Conservation (phyloP, 805 yeast species). For the Starmerella vitae region DNA sequence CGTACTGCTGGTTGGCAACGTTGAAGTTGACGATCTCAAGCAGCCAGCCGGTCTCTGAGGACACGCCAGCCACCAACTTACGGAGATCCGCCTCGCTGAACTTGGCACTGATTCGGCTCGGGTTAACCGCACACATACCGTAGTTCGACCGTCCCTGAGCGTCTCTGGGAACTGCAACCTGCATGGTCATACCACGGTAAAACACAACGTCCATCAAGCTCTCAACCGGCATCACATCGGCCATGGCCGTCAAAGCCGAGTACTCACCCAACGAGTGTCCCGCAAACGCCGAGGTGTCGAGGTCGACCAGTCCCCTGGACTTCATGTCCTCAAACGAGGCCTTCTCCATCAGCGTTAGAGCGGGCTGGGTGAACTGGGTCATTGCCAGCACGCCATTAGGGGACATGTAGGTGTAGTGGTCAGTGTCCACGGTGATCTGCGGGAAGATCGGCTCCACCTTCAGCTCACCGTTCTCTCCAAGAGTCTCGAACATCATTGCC, state of each 20-base stretch:
- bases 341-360: conserved; percentile 97
- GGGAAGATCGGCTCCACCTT: conserved; percentile 92
- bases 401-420: conserved; percentile 76
- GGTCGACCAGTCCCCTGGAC: conserved; percentile 84
- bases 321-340: conserved; percentile 97
- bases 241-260: conserved; percentile 92
- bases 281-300: conserved; percentile 79
- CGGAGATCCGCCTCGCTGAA: conserved; percentile 88
- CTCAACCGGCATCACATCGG: conserved; percentile 98
- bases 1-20: conserved; percentile 96
- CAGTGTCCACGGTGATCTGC: conserved; percentile 66
- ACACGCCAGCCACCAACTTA: conserved; percentile 82
- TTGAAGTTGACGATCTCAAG: conserved; percentile 96
- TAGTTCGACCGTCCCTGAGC: conserved; percentile 89
- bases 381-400: conserved; percentile 93
- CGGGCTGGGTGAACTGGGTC: conserved; percentile 99
- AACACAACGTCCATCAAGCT: conserved; percentile 93
- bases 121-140: conserved; percentile 98
- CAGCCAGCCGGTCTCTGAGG: conserved; percentile 77
- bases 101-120: conserved; percentile 77
- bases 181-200: conserved; percentile 99
- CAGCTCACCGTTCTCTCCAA: conserved; percentile 67
- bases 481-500: conserved; percentile 94
- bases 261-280: conserved; percentile 99
- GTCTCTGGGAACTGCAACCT: conserved; percentile 99